phyloP scores from a whole-genome alignment of 2,329 filamentous ascomycete species.

The Pseudopyricularia javanii region DNA sequence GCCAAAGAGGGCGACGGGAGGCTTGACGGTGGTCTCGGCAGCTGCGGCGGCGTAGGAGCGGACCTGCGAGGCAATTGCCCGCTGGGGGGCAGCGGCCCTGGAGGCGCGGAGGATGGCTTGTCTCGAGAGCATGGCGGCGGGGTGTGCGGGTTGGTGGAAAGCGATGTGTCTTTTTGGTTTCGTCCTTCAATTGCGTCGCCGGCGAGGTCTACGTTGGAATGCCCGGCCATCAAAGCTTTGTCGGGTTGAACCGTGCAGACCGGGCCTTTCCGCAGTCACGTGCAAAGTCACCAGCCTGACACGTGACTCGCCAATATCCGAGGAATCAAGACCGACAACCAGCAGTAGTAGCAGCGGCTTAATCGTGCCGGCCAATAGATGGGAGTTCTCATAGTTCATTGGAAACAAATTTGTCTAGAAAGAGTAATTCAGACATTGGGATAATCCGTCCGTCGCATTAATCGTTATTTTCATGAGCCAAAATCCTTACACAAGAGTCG shows the following conservation, averaged over 20 bases:
- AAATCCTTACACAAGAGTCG: neutral
- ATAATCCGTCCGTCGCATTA: neutral
- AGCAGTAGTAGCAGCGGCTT: too few relatives aligned
- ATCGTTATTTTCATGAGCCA: too few relatives aligned
- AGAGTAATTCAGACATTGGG: neutral
- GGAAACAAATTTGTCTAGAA: neutral
- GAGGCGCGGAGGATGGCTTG: constrained; percentile 42
- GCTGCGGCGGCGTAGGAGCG: constrained; percentile 65
- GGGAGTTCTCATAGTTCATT: too few relatives aligned
- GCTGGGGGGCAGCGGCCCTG: constrained; percentile 45
- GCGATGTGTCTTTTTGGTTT: neutral
- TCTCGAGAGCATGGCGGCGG: constrained; percentile 45
- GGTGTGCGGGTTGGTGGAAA: neutral
- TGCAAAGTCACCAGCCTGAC: neutral
- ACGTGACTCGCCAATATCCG: too few relatives aligned
- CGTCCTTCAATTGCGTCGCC: neutral
- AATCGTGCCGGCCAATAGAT: too few relatives aligned
- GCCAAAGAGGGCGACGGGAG: constrained; percentile 85
- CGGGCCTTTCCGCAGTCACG: neutral
- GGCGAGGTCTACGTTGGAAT: neutral
- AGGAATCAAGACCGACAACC: too few relatives aligned
- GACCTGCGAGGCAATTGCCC: constrained; percentile 47
- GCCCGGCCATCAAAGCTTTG: neutral
- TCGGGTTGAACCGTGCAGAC: neutral
- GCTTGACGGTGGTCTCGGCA: constrained; percentile 58